phyloP scores from a whole-genome alignment of 2,329 filamentous ascomycete genomes.

The Sporothrix brunneoviolacea region DNA sequence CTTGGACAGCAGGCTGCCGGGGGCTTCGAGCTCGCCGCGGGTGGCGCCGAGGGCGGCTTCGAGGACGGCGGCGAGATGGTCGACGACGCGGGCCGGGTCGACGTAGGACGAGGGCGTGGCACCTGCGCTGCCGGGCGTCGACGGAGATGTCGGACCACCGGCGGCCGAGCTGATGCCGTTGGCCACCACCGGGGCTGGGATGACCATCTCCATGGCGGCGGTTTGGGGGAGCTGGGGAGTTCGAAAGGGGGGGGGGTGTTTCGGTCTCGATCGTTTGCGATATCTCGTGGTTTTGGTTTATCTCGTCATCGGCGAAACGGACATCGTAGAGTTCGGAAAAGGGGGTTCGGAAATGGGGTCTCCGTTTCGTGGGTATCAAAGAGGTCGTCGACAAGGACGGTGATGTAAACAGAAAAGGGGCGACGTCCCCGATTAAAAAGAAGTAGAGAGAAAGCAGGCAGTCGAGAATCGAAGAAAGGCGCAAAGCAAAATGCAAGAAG shows the following conservation, averaged over 20 bases:
- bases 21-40: constrained; percentile 69
- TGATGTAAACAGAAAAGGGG: background rate
- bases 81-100: constrained; percentile 63
- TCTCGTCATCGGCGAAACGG: constrained; percentile 12
- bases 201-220: constrained; percentile 45
- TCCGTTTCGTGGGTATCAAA: background rate
- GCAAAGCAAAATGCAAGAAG: background rate
- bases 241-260: background rate
- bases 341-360: background rate
- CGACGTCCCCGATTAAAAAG: constrained; percentile 4
- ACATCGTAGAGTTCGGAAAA: constrained; percentile 7
- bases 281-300: constrained; percentile 10
- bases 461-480: constrained; percentile 3
- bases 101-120: constrained; percentile 45
- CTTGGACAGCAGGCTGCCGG: constrained; percentile 76
- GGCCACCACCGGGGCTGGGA: constrained; percentile 33
- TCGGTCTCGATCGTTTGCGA: background rate
- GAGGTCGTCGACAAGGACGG: background rate
- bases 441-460: constrained; percentile 5
- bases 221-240: background rate
- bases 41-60: constrained; percentile 68
- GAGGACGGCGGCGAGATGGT: constrained; percentile 65
- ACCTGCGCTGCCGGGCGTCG: background rate
- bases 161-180: constrained; percentile 37
- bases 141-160: background rate